These are phyloP conservation scores for Escovopsis sp. DNA, from an alignment of 2,329 filamentous ascomycete species.

Conservation along the genomic window DNA sequence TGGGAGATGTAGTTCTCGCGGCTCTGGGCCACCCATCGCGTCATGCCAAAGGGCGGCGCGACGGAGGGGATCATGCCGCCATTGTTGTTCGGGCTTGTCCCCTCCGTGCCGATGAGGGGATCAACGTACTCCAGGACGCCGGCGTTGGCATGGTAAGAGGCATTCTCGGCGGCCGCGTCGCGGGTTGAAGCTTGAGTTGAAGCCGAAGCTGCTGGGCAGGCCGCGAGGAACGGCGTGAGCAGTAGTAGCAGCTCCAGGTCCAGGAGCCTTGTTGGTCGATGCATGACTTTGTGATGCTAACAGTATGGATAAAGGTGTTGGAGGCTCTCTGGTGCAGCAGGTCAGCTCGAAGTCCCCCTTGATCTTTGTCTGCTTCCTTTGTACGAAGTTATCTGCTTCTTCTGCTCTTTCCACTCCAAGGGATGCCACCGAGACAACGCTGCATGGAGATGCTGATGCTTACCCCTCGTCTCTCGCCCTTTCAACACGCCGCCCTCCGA, in stretches of 20 bases:
- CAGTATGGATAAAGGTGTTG: not conserved
- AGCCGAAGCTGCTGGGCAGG: not conserved
- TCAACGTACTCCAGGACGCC: slow-evolving; percentile 19
- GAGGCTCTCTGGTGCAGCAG: too few species aligned
- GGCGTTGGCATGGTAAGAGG: slow-evolving; percentile 13
- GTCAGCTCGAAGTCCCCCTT: too few species aligned
- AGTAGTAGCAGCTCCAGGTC: not conserved
- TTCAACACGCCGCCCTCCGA: too few species aligned
- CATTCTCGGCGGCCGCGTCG: not conserved
- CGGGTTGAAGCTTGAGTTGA: not conserved
- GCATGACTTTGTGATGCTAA: not conserved
- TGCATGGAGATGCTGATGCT: too few species aligned
- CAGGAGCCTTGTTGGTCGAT: not conserved
- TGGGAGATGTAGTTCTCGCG: slow-evolving; percentile 33
- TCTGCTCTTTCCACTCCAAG: too few species aligned
- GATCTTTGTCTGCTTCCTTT: too few species aligned
- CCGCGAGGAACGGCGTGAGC: not conserved
- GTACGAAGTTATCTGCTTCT: too few species aligned
- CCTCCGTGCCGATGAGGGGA: slow-evolving; percentile 18
- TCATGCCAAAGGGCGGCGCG: slow-evolving; percentile 30
- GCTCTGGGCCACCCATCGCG: slow-evolving; percentile 34
- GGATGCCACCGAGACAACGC: too few species aligned
- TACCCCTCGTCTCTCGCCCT: too few species aligned
- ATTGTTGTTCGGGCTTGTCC: slow-evolving; percentile 16
- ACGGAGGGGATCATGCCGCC: slow-evolving; percentile 23